phyloP scores from a whole-genome alignment of 768 basidiomycete genomes.

The Mrakia frigida region DNA sequence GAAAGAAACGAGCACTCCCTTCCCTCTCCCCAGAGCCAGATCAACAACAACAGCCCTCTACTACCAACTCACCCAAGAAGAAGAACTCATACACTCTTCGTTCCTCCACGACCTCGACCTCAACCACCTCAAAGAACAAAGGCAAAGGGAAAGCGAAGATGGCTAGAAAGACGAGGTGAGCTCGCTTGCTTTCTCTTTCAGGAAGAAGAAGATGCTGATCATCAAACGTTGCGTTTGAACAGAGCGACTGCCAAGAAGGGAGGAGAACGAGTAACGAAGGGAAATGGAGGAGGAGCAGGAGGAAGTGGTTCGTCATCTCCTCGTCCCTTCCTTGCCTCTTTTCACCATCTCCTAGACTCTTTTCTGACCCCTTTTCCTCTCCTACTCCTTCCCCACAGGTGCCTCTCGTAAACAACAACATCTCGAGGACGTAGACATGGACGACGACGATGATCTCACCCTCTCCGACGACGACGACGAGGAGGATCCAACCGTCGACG shows the following conservation, averaged over 20 bases:
- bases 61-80: conserved; percentile 3
- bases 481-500: conserved; percentile 38
- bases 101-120: conserved; percentile 11
- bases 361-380: neutral
- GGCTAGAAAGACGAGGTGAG: conserved; percentile 22
- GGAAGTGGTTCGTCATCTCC: conserved; percentile 11
- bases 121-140: conserved; percentile 7
- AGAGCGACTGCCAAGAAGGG: neutral
- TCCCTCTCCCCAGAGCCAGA: conserved; percentile 21
- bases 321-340: neutral
- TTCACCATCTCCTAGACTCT: no score
- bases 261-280: conserved; percentile 1
- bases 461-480: conserved; percentile 33
- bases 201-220: neutral
- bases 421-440: conserved; percentile 9
- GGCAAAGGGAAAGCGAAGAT: conserved; percentile 17
- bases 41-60: neutral
- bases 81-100: conserved; percentile 18
- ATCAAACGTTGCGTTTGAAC: neutral
- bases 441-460: conserved; percentile 25
- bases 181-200: neutral
- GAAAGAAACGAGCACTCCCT: conserved; percentile 16
- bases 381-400: neutral
- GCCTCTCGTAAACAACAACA: conserved; percentile 23
- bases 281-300: neutral